A percentile compares a stretch with the other conserved stretches of the same genome.
These are phyloP conservation scores for Neophaeococcomyces aloes DNA, from an alignment of 2,329 filamentous ascomycete species.

Conservation along the genomic window DNA sequence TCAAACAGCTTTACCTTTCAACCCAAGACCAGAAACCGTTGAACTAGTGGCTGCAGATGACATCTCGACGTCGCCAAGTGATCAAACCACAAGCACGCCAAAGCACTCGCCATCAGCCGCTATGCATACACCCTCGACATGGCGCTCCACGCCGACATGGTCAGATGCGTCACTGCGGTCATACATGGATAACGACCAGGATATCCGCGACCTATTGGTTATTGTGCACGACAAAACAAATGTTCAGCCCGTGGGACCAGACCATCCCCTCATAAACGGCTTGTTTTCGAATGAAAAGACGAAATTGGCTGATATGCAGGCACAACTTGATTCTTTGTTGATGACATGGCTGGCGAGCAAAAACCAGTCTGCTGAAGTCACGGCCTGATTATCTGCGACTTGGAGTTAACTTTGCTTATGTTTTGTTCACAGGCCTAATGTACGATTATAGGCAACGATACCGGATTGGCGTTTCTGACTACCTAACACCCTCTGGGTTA, in stretches of 20 bases:
- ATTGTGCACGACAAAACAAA: conserved; percentile 90
- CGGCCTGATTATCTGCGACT: background rate
- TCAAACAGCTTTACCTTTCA: conserved; percentile 19
- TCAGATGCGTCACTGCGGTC: conserved; percentile 74
- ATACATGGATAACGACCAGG: conserved; percentile 81
- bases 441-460: background rate
- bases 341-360: conserved; percentile 60
- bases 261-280: conserved; percentile 71
- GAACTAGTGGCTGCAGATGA: background rate
- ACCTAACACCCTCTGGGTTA: background rate
- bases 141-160: conserved; percentile 57
- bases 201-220: conserved; percentile 79
- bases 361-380: conserved; percentile 9
- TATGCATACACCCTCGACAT: conserved; percentile 46
- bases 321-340: conserved; percentile 78
- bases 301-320: conserved; percentile 75
- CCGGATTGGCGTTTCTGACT: background rate
- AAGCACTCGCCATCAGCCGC: conserved; percentile 31
- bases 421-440: background rate
- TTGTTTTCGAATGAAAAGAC: conserved; percentile 82
- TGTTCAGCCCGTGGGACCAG: conserved; percentile 64
- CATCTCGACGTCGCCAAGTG: conserved; percentile 15
- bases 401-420: background rate
- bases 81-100: conserved; percentile 24
- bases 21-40: conserved; percentile 13